Conservation (phyloP, 257 asterid genomes). For the Solanum neorickii region DNA sequence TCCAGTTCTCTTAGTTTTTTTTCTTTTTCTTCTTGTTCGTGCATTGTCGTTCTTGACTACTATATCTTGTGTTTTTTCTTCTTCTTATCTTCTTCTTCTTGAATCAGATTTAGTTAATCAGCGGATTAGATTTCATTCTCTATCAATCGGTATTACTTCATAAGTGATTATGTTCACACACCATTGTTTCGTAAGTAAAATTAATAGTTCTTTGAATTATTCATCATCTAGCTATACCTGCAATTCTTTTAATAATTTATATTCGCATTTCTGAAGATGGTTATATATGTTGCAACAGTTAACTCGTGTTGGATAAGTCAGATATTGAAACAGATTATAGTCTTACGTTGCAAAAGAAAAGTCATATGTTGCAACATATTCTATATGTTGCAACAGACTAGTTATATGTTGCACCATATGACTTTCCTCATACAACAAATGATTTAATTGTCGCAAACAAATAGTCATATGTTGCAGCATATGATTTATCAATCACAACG, state of each 20-base stretch:
- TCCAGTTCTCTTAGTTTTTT: background rate
- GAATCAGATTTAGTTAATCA: background rate
- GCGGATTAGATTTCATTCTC: too few species aligned
- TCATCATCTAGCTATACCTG: background rate
- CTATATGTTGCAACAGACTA: too few species aligned
- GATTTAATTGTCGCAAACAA: too few species aligned
- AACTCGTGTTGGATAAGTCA: background rate
- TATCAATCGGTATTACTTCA: background rate
- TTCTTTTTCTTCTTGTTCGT: background rate
- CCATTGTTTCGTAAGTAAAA: background rate
- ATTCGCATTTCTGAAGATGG: background rate
- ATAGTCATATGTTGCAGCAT: too few species aligned
- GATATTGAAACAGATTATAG: too few species aligned
- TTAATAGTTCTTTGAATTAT: too few species aligned
- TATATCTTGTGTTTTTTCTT: too few species aligned
- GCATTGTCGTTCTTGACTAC: background rate
- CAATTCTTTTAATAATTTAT: too few species aligned
- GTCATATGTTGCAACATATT: too few species aligned
- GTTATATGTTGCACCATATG: too few species aligned
- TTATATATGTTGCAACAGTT: background rate
- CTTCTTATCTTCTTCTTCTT: background rate
- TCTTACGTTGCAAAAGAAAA: background rate
- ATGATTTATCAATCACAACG: too few species aligned
- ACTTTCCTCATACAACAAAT: too few species aligned
- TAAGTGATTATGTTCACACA: background rate